Conservation (phyloP, 2,329 filamentous ascomycete species). For the Stromatinia cepivora region DNA sequence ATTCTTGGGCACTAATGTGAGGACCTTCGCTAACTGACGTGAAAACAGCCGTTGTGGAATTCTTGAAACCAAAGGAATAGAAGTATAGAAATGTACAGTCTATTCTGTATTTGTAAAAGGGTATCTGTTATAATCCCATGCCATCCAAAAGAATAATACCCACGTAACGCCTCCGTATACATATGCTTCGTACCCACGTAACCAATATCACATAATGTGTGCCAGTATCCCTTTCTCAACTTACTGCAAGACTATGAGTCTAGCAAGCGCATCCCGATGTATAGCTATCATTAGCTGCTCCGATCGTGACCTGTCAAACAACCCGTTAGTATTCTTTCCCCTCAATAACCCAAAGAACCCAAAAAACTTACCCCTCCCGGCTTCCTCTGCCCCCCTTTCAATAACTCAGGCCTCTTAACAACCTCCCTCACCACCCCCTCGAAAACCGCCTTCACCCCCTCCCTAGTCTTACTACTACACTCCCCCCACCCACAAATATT, state of each 20-base stretch:
- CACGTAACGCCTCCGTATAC: constrained; percentile 25
- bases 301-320: constrained; percentile 21
- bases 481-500: constrained; percentile 50
- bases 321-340: constrained; percentile 29
- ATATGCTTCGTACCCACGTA: constrained; percentile 1
- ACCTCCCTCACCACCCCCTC: constrained; percentile 53
- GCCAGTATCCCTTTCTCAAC: not conserved
- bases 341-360: not conserved
- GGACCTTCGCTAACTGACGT: constrained; percentile 23
- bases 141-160: constrained; percentile 25
- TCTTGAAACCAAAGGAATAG: constrained; percentile 54
- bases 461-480: constrained; percentile 54
- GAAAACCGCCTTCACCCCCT: constrained; percentile 54
- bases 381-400: constrained; percentile 39
- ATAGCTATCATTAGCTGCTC: not conserved
- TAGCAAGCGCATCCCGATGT: constrained; percentile 23
- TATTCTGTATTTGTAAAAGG: constrained; percentile 36
- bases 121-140: constrained; percentile 37
- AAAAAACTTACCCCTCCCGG: constrained; percentile 30
- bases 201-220: not conserved
- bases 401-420: constrained; percentile 48
- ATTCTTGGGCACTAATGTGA: not conserved
- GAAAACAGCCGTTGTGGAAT: constrained; percentile 60
- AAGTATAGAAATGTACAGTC: constrained; percentile 36
- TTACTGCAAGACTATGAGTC: not conserved